phyloP scores from a whole-genome alignment of 78 protist species.

The Polysphondylium violaceum region DNA sequence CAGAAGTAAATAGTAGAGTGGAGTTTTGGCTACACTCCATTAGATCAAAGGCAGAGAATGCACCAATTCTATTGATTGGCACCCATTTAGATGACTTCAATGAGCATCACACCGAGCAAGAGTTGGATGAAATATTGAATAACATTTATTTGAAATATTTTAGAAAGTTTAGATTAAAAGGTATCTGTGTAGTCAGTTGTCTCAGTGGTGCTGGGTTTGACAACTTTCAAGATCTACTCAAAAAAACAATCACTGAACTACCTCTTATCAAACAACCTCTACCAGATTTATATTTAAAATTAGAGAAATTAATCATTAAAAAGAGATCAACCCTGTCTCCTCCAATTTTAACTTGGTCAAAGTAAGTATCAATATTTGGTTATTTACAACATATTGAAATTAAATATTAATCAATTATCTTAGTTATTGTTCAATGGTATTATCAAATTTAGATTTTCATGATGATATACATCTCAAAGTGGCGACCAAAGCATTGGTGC shows the following conservation, averaged over 20 bases:
- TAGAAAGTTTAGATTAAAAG: constrained; percentile 52
- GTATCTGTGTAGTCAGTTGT: constrained; percentile 56
- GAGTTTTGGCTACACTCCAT: constrained; percentile 79
- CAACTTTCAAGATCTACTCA: constrained; percentile 28
- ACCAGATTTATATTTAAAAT: constrained; percentile 51
- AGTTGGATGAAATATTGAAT: constrained; percentile 45
- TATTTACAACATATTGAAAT: not conserved
- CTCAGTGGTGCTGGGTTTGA: constrained; percentile 48
- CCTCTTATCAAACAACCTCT: constrained; percentile 59
- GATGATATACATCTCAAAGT: constrained; percentile 78
- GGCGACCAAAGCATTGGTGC: constrained; percentile 58
- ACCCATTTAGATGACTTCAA: constrained; percentile 77
- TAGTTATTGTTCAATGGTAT: constrained; percentile 65
- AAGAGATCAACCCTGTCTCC: constrained; percentile 44
- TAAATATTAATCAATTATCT: not conserved
- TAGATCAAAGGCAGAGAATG: constrained; percentile 61
- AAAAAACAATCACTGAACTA: constrained; percentile 32
- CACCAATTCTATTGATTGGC: constrained; percentile 63
- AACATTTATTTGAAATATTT: constrained; percentile 51
- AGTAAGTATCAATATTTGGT: constrained; percentile 7
- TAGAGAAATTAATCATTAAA: constrained; percentile 56
- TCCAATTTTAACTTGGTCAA: constrained; percentile 63
- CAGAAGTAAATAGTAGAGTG: constrained; percentile 72
- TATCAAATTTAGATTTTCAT: constrained; percentile 57
- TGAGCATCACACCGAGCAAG: constrained; percentile 36